phyloP scores from a whole-genome alignment of 1,139 yeast species.

The Sugiyamaella xylanicola region DNA sequence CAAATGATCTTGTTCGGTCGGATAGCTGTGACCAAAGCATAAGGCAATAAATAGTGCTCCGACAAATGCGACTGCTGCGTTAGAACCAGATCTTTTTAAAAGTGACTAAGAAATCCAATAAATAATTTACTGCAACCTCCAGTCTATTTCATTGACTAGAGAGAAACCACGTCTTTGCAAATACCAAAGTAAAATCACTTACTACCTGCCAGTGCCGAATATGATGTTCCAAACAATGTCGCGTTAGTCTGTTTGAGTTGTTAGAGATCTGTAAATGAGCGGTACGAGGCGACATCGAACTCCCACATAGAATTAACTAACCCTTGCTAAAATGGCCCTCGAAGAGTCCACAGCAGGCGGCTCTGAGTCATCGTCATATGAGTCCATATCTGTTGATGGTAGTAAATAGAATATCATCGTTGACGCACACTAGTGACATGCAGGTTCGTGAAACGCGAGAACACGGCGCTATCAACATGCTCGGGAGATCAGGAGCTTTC shows the following conservation, averaged over 20 bases:
- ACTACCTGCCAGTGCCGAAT: conserved; percentile 11
- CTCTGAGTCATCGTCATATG: not conserved
- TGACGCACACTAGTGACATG: too few species aligned
- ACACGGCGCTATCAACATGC: not conserved
- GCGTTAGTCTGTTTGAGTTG: conserved; percentile 13
- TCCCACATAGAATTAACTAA: too few species aligned
- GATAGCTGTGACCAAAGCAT: conserved; percentile 19
- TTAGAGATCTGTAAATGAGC: too few species aligned
- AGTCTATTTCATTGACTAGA: not conserved
- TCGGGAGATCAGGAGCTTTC: too few species aligned
- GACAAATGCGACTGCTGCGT: conserved; percentile 9
- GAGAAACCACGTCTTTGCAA: not conserved
- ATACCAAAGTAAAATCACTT: not conserved
- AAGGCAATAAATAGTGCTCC: conserved; percentile 21
- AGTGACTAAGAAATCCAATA: too few species aligned
- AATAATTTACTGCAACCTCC: too few species aligned
- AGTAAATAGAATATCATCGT: too few species aligned
- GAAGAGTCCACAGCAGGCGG: not conserved
- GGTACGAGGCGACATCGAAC: too few species aligned
- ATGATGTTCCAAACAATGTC: conserved; percentile 4
- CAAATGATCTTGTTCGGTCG: conserved; percentile 8
- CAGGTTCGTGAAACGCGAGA: not conserved
- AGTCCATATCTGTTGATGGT: not conserved
- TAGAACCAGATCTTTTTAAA: too few species aligned
- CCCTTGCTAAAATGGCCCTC: not conserved